phyloP scores from a whole-genome alignment of 805 yeast genomes.

The Candida endomychidarum region DNA sequence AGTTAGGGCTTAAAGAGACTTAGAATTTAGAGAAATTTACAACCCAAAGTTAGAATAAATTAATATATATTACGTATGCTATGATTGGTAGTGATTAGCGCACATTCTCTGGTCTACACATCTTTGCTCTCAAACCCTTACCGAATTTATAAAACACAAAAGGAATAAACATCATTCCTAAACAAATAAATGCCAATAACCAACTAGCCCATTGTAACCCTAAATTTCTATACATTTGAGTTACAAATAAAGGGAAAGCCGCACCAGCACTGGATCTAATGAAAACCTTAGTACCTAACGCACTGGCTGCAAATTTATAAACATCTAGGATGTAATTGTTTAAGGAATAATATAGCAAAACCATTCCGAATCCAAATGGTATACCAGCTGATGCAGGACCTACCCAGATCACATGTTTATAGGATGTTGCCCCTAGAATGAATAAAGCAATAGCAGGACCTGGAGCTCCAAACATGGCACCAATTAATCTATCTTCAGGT shows the following conservation, averaged over 20 bases:
- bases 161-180: slow-evolving; percentile 75
- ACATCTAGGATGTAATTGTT: slow-evolving; percentile 89
- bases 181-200: slow-evolving; percentile 72
- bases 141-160: slow-evolving; percentile 72
- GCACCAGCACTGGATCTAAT: slow-evolving; percentile 84
- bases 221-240: slow-evolving; percentile 72
- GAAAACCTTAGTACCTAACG: slow-evolving; percentile 79
- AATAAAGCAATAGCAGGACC: slow-evolving; percentile 79
- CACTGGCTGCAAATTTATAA: slow-evolving; percentile 77
- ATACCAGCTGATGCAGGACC: slow-evolving; percentile 62
- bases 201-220: slow-evolving; percentile 83
- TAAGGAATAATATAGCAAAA: slow-evolving; percentile 54
- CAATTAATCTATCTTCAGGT: slow-evolving; percentile 78
- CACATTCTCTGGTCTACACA: slow-evolving; percentile 45
- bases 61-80: slow-evolving; percentile 1
- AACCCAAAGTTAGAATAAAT: no score
- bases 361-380: slow-evolving; percentile 64
- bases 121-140: slow-evolving; percentile 54
- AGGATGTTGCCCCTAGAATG: slow-evolving; percentile 78
- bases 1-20: neutral
- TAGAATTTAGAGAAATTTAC: neutral
- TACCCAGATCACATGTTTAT: slow-evolving; percentile 64
- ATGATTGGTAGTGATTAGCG: neutral
- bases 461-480: slow-evolving; percentile 82
- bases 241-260: slow-evolving; percentile 79